Conservation (phyloP, 1,139 yeast species). For the Saccharomyces hybrid region DNA sequence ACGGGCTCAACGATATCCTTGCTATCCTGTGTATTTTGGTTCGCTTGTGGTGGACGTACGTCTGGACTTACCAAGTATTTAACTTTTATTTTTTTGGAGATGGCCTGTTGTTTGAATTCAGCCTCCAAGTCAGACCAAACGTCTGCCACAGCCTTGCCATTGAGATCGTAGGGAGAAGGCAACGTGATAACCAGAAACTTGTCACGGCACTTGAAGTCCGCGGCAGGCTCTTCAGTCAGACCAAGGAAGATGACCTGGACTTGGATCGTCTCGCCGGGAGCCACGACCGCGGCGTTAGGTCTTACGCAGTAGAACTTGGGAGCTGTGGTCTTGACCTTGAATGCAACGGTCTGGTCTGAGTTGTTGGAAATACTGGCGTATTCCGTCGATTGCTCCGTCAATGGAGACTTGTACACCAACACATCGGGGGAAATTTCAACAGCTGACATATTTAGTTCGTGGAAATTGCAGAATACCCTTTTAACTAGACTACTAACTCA, state of each 20-base stretch:
- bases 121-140: slow-evolving; percentile 68
- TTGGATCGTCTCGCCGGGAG: slow-evolving; percentile 65
- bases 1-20: slow-evolving; percentile 2
- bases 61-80: slow-evolving; percentile 39
- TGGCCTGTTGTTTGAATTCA: slow-evolving; percentile 49
- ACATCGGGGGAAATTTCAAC: slow-evolving; percentile 34
- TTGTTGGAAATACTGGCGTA: slow-evolving; percentile 62
- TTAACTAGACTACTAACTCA: not conserved
- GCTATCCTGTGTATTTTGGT: slow-evolving; percentile 3
- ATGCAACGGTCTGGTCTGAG: slow-evolving; percentile 57
- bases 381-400: slow-evolving; percentile 66
- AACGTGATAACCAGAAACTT: slow-evolving; percentile 85
- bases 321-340: slow-evolving; percentile 97
- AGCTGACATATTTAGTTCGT: slow-evolving; percentile 14
- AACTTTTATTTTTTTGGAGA: slow-evolving; percentile 75
- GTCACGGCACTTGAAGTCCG: slow-evolving; percentile 76
- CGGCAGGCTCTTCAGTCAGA: slow-evolving; percentile 62
- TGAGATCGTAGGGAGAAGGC: slow-evolving; percentile 55
- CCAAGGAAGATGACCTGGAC: slow-evolving; percentile 86
- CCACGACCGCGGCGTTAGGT: slow-evolving; percentile 81
- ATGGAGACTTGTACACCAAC: slow-evolving; percentile 63
- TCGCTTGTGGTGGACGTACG: not conserved
- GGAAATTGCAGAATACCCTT: not conserved
- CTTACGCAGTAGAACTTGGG: slow-evolving; percentile 94
- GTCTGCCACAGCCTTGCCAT: slow-evolving; percentile 54